A percentile compares a stretch with the other conserved stretches of the same genome.
Conservation (phyloP, 768 basidiomycete species). For the Suillus plorans region DNA sequence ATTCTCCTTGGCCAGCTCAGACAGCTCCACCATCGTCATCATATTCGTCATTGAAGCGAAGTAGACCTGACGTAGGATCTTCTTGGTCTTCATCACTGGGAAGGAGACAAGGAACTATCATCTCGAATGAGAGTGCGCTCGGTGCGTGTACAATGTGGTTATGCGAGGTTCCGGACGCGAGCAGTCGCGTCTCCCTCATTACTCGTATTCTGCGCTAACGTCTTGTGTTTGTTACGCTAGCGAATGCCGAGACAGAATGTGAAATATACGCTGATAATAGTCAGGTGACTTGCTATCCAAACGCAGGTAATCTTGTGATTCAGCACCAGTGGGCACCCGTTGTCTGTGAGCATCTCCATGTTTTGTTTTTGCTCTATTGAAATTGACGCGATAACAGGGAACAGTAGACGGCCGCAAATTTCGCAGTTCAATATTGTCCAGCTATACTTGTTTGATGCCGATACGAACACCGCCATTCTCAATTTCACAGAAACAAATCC, state of each 20-base stretch:
- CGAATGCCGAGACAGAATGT: constrained; percentile 45
- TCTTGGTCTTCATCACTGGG: constrained; percentile 8
- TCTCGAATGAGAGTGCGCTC: constrained; percentile 25
- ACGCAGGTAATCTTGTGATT: constrained; percentile 48
- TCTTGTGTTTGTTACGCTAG: constrained; percentile 19
- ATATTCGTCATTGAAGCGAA: constrained; percentile 32
- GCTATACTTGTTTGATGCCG: constrained; percentile 76
- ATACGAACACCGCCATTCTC: constrained; percentile 52
- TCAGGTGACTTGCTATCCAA: constrained; percentile 78
- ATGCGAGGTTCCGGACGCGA: constrained; percentile 9
- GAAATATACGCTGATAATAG: constrained; percentile 62
- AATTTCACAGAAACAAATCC: constrained; percentile 46
- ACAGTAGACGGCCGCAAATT: constrained; percentile 66
- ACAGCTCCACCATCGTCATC: constrained; percentile 36
- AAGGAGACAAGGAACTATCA: constrained; percentile 24
- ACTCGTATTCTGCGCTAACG: constrained; percentile 10
- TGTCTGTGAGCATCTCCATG: constrained; percentile 61
- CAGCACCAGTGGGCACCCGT: constrained; percentile 78
- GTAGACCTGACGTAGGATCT: constrained; percentile 32
- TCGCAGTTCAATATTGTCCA: constrained; percentile 65
- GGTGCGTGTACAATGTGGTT: constrained; percentile 22
- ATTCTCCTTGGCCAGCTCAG: constrained; percentile 45
- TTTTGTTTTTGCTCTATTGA: constrained; percentile 9
- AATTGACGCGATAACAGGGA: constrained; percentile 52
- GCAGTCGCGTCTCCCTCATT: constrained; percentile 9